Conservation (phyloP, 2,329 filamentous ascomycete species). For the Colletotrichum sp. region DNA sequence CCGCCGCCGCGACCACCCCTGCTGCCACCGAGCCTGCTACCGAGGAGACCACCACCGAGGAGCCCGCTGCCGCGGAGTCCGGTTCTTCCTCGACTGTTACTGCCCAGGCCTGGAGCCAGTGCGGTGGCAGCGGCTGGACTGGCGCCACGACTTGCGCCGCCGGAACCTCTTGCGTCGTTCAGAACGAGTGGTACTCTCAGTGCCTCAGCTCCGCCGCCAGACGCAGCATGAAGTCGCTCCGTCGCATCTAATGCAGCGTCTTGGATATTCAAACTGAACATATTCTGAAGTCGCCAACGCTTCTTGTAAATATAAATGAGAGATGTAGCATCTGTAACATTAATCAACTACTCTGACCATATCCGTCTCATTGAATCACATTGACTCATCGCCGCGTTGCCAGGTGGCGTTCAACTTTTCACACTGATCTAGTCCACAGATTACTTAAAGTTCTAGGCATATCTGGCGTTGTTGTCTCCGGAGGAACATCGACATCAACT, state of each 20-base stretch:
- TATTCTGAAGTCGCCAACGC: background rate
- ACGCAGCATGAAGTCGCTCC: background rate
- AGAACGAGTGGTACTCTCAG: slow-evolving; percentile 57
- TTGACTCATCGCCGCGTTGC: too few relatives aligned
- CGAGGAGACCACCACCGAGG: background rate
- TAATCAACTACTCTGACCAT: background rate
- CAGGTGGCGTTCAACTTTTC: too few relatives aligned
- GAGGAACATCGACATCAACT: too few relatives aligned
- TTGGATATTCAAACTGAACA: background rate
- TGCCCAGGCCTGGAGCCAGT: slow-evolving; percentile 25
- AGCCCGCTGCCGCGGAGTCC: background rate
- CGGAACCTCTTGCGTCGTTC: slow-evolving; percentile 22
- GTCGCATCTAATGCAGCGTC: background rate
- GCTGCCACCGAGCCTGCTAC: background rate
- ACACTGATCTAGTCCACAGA: too few relatives aligned
- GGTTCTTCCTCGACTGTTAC: background rate
- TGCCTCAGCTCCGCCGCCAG: slow-evolving; percentile 44
- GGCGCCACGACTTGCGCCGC: slow-evolving; percentile 28
- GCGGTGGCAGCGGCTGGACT: slow-evolving; percentile 28
- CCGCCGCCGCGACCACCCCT: background rate
- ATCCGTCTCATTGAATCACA: background rate
- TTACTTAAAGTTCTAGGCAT: too few relatives aligned
- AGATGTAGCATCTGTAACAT: background rate
- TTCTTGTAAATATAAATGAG: background rate
- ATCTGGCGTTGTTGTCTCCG: too few relatives aligned